Percentiles rank a stretch among this genome's conserved stretches.
phyloP scores from a whole-genome alignment of 1,139 yeast genomes.

The Spathaspora sp. region DNA sequence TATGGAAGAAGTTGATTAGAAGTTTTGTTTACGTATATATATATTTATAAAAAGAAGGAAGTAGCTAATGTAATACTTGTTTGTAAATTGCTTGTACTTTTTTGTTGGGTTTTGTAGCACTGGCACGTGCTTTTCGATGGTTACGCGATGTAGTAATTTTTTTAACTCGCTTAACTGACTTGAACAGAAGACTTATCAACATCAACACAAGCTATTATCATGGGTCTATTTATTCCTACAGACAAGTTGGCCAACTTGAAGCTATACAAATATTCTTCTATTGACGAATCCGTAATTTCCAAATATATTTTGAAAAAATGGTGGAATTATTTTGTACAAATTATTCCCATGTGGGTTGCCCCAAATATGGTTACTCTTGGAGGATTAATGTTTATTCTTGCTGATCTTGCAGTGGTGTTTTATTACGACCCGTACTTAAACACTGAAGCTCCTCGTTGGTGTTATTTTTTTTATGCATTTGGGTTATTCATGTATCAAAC shows the following conservation, averaged over 20 bases:
- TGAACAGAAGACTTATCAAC: background rate
- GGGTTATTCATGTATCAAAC: slow-evolving; percentile 92
- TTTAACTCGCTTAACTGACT: background rate
- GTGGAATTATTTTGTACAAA: slow-evolving; percentile 67
- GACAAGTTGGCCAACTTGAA: slow-evolving; percentile 61
- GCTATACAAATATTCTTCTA: slow-evolving; percentile 70
- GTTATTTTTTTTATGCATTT: slow-evolving; percentile 74
- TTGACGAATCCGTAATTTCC: slow-evolving; percentile 79
- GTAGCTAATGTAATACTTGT: slow-evolving; percentile 1
- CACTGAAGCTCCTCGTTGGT: slow-evolving; percentile 71
- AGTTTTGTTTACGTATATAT: slow-evolving; percentile 1
- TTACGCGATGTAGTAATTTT: background rate
- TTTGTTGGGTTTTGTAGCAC: background rate
- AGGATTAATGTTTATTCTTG: slow-evolving; percentile 70
- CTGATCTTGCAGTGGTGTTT: slow-evolving; percentile 64
- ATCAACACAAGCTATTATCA: too few species aligned
- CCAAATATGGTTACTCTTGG: slow-evolving; percentile 82
- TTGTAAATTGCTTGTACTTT: too few species aligned
- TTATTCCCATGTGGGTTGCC: slow-evolving; percentile 86
- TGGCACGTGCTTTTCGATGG: background rate
- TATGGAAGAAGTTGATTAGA: slow-evolving; percentile 98
- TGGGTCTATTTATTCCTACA: slow-evolving; percentile 75
- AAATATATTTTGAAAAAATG: slow-evolving; percentile 75
- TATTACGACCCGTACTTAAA: slow-evolving; percentile 72
- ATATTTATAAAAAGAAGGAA: slow-evolving; percentile 1